phyloP scores from a whole-genome alignment of 352 stramenopile species.

The Pythium oligandrum region DNA sequence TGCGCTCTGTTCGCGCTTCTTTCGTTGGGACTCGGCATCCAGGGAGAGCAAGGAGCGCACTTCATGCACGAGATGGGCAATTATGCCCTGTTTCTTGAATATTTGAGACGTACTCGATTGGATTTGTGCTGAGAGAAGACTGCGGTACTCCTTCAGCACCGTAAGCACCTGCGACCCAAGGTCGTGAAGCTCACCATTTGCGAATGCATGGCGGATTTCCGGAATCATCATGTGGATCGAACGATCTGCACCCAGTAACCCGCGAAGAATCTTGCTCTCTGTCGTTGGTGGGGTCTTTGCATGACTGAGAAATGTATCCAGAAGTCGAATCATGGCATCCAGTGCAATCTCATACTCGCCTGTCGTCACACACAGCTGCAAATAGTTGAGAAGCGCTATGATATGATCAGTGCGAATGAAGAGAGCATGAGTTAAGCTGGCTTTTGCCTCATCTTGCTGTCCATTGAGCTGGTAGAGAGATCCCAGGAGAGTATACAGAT shows the following conservation, averaged over 20 bases:
- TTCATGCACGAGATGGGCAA: slow-evolving; percentile 31
- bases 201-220: slow-evolving; percentile 4
- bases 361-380: slow-evolving; percentile 30
- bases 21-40: neutral
- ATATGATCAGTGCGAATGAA: slow-evolving; percentile 30
- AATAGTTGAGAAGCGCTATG: slow-evolving; percentile 39
- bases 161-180: slow-evolving; percentile 20
- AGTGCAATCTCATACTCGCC: slow-evolving; percentile 36
- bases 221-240: slow-evolving; percentile 21
- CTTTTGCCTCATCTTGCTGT: slow-evolving; percentile 18
- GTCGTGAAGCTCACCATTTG: slow-evolving; percentile 4
- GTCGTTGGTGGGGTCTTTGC: neutral
- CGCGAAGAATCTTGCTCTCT: neutral
- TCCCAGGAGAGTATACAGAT: slow-evolving; percentile 33
- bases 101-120: slow-evolving; percentile 37
- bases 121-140: slow-evolving; percentile 33
- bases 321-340: slow-evolving; percentile 24
- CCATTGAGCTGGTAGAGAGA: slow-evolving; percentile 34
- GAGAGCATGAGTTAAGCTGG: slow-evolving; percentile 26
- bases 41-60: slow-evolving; percentile 7
- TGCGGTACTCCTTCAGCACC: slow-evolving; percentile 33
- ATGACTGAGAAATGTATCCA: slow-evolving; percentile 20
- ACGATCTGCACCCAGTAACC: slow-evolving; percentile 27
- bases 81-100: slow-evolving; percentile 35
- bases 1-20: slow-evolving; percentile 1